Evolutionary conservation across 176 grass and related monocot species (phyloP).

Genomic region (Hsuehochloa calcarea): DNA sequence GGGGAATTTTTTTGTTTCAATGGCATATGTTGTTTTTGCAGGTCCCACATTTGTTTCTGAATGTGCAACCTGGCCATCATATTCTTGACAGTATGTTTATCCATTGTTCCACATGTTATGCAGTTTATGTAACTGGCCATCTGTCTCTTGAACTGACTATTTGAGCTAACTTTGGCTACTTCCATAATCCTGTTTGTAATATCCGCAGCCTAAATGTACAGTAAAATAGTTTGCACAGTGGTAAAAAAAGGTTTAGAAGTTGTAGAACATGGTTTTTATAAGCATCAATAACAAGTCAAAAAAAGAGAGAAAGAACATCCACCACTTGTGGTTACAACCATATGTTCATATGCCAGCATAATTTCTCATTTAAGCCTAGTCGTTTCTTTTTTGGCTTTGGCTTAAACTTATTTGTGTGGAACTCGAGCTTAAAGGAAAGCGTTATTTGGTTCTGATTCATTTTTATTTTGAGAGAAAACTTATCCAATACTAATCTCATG

Average conservation of each 20-base stretch:
- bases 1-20: conserved; percentile 20
- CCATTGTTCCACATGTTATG: not conserved
- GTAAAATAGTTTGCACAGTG: not conserved
- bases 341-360: not conserved
- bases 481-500: conserved; percentile 12
- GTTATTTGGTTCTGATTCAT: not conserved
- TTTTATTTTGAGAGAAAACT: conserved; percentile 12
- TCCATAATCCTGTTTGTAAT: not conserved
- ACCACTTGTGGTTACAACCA: not conserved
- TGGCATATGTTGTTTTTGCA: conserved; percentile 42
- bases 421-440: not conserved
- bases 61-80: conserved; percentile 84
- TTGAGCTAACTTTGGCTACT: not conserved
- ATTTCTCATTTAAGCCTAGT: not conserved
- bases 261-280: too few relatives aligned
- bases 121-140: not conserved
- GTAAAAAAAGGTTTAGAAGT: not conserved
- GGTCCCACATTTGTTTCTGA: conserved; percentile 95
- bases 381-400: not conserved
- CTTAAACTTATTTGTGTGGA: not conserved
- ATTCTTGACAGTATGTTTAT: conserved; percentile 91
- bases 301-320: not conserved
- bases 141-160: not conserved
- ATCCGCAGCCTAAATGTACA: not conserved
- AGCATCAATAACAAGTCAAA: not conserved